Evolutionary conservation across 2,329 filamentous ascomycete species (phyloP), one percentile per base, ranked within the genome.

Genomic region (Exophiala alcalophila): DNA sequence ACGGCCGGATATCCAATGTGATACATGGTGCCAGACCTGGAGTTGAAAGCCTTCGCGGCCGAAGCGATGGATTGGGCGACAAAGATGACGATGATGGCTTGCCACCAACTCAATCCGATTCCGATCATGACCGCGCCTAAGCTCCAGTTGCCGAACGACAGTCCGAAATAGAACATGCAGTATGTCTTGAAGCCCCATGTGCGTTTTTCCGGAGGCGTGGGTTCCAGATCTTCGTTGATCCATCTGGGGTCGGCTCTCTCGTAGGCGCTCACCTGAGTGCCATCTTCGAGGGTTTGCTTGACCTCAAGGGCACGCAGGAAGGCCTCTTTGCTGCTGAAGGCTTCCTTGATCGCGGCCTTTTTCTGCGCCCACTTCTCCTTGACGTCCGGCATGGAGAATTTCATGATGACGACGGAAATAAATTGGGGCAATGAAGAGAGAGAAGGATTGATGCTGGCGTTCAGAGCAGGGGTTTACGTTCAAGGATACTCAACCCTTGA

Each of bases 31-130:
- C 67, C 67, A 34, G 61, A 64, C 29, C 68, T 61, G 11, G 65
- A 66, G 56, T 71, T 72, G 58, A 70, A 66, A 40, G 65, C 63
- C 61, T 69, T 69, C 32, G 66, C 66, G 27, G 68, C 52, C 8
- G 65, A 68, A 5, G 59, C 63, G 49, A 72, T 67, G 34, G 64
- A 20, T 45, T 69, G 66, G 23, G 63, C 65, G 25, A 65, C 57
- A 49, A 71, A 70, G 47, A 71, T 70, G 29, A 69, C 65, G 7
- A 72, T 27, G 36, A 69, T 68, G 18, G 61, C 50, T 52, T 68
- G 64, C 66, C 67, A 70, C 67, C 67, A 71, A 51, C 65, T 69
- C 28, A 71, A 56, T 4, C 68, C 68, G 32, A 69, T 64, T 12
- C 66, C 68, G 34, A 67, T 53, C 63, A 67, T 64, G 12, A 58